These are phyloP conservation scores for Fusarium siculi DNA, from an alignment of 2,329 filamentous ascomycete species.

Conservation along the genomic window DNA sequence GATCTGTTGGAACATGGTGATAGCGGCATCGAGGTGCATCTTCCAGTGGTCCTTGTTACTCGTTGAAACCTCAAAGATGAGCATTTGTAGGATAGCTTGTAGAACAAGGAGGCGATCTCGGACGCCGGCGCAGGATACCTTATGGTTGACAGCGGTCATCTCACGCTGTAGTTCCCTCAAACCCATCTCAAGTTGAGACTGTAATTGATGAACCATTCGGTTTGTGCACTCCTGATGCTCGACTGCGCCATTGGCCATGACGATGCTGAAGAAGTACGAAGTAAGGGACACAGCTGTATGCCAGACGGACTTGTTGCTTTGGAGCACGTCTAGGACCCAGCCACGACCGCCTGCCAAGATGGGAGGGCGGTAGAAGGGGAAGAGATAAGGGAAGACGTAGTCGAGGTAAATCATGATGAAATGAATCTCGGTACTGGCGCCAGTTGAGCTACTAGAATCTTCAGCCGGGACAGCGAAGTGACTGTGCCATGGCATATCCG, in stretches of 20 bases:
- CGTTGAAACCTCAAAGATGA: slow-evolving; percentile 62
- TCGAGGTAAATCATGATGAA: slow-evolving; percentile 70
- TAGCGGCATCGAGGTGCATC: slow-evolving; percentile 61
- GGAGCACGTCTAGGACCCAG: slow-evolving; percentile 68
- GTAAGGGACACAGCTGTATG: slow-evolving; percentile 67
- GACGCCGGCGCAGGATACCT: slow-evolving; percentile 45
- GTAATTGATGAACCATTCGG: slow-evolving; percentile 53
- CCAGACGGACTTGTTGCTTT: slow-evolving; percentile 67
- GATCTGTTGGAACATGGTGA: slow-evolving; percentile 61
- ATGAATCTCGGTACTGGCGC: slow-evolving; percentile 49
- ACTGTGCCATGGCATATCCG: slow-evolving; percentile 48
- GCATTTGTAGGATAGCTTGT: slow-evolving; percentile 63
- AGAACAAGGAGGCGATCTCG: slow-evolving; percentile 55
- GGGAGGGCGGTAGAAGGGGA: slow-evolving; percentile 70
- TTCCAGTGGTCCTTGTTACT: slow-evolving; percentile 61
- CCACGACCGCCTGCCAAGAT: slow-evolving; percentile 66
- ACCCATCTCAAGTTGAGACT: slow-evolving; percentile 57
- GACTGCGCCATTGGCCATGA: slow-evolving; percentile 50
- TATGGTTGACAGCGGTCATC: slow-evolving; percentile 51
- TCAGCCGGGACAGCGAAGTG: slow-evolving; percentile 41
- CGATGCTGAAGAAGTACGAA: slow-evolving; percentile 65
- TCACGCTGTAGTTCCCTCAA: slow-evolving; percentile 57
- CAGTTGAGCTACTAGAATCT: slow-evolving; percentile 34
- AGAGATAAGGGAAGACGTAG: slow-evolving; percentile 70
- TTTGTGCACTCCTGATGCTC: slow-evolving; percentile 50